phyloP scores from a whole-genome alignment of 2,329 filamentous ascomycete genomes.

The Amphichorda felina region DNA sequence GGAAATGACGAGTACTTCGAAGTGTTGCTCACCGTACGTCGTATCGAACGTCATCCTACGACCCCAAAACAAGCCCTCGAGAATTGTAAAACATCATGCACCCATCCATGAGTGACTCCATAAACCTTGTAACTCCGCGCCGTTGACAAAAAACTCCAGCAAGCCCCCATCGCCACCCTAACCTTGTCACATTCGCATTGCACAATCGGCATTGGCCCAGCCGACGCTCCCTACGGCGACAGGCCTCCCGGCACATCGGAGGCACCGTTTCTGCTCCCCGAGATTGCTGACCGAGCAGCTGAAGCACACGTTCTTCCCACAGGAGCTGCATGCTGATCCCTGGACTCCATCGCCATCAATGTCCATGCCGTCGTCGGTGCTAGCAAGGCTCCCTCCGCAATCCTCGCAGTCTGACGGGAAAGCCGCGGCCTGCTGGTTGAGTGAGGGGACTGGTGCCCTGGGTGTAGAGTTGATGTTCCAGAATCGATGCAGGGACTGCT shows the following conservation, averaged over 20 bases:
- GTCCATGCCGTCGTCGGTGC: constrained; percentile 21
- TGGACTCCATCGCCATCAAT: constrained; percentile 23
- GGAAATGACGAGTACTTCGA: too few species aligned
- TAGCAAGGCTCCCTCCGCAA: constrained; percentile 26
- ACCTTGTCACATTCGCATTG: neutral
- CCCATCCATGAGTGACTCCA: too few species aligned
- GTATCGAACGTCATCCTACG: too few species aligned
- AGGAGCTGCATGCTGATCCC: constrained; percentile 31
- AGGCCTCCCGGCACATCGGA: constrained; percentile 34
- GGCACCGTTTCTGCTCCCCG: constrained; percentile 38
- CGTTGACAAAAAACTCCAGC: too few species aligned
- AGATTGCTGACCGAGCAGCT: constrained; percentile 48
- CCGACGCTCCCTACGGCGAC: too few species aligned
- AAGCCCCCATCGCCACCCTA: neutral
- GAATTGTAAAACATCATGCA: too few species aligned
- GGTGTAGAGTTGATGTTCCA: constrained; percentile 40
- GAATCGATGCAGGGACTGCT: constrained; percentile 47
- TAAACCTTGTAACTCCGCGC: too few species aligned
- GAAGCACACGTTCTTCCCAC: constrained; percentile 44
- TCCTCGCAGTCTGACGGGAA: constrained; percentile 36
- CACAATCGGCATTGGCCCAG: neutral
- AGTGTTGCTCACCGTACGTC: too few species aligned
- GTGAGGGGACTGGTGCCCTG: constrained; percentile 11
- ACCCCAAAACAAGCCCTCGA: too few species aligned
- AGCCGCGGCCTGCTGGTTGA: constrained; percentile 7